Evolutionary conservation across 495 filamentous ascomycete species (phyloP).

Genomic region (Xylaria scruposa): DNA sequence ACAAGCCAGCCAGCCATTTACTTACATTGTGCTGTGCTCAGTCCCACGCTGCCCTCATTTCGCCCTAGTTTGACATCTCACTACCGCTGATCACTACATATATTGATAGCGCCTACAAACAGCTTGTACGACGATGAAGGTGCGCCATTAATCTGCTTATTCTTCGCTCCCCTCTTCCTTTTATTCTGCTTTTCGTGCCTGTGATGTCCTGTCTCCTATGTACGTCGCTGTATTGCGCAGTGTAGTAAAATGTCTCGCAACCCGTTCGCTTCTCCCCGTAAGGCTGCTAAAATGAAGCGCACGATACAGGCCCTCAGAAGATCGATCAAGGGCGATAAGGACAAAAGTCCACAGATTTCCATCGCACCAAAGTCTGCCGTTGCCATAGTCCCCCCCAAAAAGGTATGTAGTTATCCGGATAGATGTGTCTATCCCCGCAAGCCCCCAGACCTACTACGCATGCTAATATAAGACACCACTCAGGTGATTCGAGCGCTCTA

Average conservation of each 20-base stretch:
- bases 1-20: conserved; percentile 35
- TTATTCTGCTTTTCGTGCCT: conserved; percentile 19
- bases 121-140: conserved; percentile 54
- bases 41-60: conserved; percentile 27
- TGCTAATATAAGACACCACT: conserved; percentile 18
- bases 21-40: conserved; percentile 36
- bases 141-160: conserved; percentile 48
- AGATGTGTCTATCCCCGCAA: conserved; percentile 9
- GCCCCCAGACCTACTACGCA: neutral
- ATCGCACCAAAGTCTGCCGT: conserved; percentile 93
- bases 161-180: conserved; percentile 33
- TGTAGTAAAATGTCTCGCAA: conserved; percentile 38
- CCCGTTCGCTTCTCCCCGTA: conserved; percentile 27
- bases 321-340: conserved; percentile 86
- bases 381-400: conserved; percentile 94
- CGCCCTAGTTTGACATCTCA: conserved; percentile 26
- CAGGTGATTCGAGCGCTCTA: conserved; percentile 97
- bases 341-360: conserved; percentile 79
- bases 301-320: conserved; percentile 75
- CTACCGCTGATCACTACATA: conserved; percentile 28
- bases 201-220: neutral
- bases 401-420: conserved; percentile 65
- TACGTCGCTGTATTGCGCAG: conserved; percentile 17
- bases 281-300: conserved; percentile 48
- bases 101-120: conserved; percentile 25